Base-by-base conservation (phyloP, 2,329 filamentous ascomycete genomes). In the Akanthomyces uredinophilus region DNA sequence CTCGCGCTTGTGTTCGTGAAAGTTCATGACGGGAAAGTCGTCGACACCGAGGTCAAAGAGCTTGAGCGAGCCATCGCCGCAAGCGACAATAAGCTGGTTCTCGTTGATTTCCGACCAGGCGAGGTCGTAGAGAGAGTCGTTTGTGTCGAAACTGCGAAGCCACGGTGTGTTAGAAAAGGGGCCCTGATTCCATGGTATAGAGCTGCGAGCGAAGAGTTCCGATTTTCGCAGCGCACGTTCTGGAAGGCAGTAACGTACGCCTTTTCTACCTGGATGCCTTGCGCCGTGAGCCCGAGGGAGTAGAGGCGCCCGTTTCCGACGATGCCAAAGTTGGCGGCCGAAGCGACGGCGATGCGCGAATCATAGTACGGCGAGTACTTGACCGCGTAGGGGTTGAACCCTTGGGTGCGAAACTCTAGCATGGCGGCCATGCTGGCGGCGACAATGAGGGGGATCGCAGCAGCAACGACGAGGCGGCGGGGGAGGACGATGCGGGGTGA, bases 281-380 rank as follows among this genome's bases (percentile, higher is more conserved):
- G 86, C 0, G 91, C 83, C 4, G 92, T 96, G 66, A 99, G 78
- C 35, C 88, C 89, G 29, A 98, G 81, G 63, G 94, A 87, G 72
- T 91, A 98, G 1, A 98, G 78, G 49, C 93, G 87, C 13, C 95
- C 95, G 79, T 99, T 99, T 53, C 95, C 95, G 41, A 99, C 94
- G 44, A 99, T 90, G 44, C 95, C 95, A 78, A 95, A 99, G 80
- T 99, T 98, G 66, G 94, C 87, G n/a, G 92, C 90, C 1, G 90
- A 84, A 35, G 91, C 91, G 69, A 97, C 92, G 62, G 94, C 94
- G 66, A 99, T 87, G 66, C 93, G 88, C 67, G 91, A 95, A 79
- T 98, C 95, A 79, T 96, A 96, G 80, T 97, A 99, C 7, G 95
- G 95, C 61, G 94, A 98, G 82, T 98, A 99, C 78, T 97, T 96